These are phyloP conservation scores for Azolla pinnata DNA, from an alignment of 75 land plant genomes.

Conservation along the genomic window DNA sequence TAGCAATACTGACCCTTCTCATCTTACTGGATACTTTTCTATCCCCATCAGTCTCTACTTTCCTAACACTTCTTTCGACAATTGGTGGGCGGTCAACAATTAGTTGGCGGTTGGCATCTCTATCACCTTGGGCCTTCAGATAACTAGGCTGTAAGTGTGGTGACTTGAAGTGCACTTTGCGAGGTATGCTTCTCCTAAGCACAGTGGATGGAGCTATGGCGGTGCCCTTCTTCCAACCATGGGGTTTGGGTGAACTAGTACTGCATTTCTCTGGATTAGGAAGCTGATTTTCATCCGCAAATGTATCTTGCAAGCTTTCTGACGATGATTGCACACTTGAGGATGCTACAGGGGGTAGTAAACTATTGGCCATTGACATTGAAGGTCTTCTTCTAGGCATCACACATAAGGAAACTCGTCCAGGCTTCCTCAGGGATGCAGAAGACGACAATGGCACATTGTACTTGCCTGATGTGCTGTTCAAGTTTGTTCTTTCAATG, in stretches of 20 bases:
- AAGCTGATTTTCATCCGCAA: background rate
- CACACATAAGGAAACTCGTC: conserved; percentile 1
- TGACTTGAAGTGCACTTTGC: conserved; percentile 7
- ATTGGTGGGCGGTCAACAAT: background rate
- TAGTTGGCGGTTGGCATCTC: no score
- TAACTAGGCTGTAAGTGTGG: conserved; percentile 6
- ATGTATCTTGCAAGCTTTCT: conserved; percentile 2
- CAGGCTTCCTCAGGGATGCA: background rate
- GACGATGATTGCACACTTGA: background rate
- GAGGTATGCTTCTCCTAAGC: conserved; percentile 5
- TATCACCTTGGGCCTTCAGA: background rate
- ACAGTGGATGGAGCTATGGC: conserved; percentile 5
- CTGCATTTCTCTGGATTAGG: background rate
- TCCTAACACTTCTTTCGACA: background rate
- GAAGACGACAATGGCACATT: background rate
- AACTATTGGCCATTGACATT: background rate
- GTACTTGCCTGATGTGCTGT: background rate
- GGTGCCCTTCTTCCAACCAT: conserved; percentile 6
- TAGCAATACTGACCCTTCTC: conserved; percentile 5
- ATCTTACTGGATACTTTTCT: background rate
- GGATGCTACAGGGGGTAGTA: no score
- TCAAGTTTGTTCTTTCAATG: no score
- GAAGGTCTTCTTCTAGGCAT: background rate
- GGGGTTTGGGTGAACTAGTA: background rate
- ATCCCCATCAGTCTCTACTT: background rate